A percentile compares a stretch with the other conserved stretches of the same genome.
phyloP scores from a whole-genome alignment of 2,329 filamentous ascomycete species.

The Pestalotiopsis sp. region DNA sequence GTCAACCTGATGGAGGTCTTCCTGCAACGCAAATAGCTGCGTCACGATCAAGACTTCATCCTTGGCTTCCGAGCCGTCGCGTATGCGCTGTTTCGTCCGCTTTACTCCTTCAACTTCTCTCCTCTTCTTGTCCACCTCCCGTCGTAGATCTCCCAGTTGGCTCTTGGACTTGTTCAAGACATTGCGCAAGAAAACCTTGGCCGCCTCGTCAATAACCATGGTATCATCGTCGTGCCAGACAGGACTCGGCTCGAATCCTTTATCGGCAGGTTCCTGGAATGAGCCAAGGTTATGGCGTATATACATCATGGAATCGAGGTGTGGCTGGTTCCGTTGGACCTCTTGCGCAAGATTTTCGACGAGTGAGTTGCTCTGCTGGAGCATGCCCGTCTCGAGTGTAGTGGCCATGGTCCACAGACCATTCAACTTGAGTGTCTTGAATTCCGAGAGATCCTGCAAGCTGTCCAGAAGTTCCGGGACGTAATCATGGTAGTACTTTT shows the following conservation, averaged over 20 bases:
- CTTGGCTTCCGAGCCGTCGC: constrained; percentile 82
- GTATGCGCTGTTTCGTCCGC: constrained; percentile 71
- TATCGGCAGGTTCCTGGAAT: constrained; percentile 83
- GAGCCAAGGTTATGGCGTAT: constrained; percentile 83
- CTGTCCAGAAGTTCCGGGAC: constrained; percentile 92
- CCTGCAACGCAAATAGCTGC: constrained; percentile 81
- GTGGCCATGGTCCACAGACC: constrained; percentile 81
- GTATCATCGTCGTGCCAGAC: constrained; percentile 93
- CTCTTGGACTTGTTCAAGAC: constrained; percentile 88
- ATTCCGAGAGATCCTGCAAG: constrained; percentile 91
- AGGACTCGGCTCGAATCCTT: constrained; percentile 89
- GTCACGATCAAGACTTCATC: constrained; percentile 86
- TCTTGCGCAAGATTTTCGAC: constrained; percentile 75
- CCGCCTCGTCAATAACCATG: constrained; percentile 84
- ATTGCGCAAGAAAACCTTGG: constrained; percentile 90
- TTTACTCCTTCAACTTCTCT: constrained; percentile 82
- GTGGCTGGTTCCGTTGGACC: constrained; percentile 83
- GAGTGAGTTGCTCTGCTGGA: constrained; percentile 72
- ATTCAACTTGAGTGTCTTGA: constrained; percentile 82
- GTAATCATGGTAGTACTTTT: constrained; percentile 96
- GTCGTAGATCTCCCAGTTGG: constrained; percentile 76
- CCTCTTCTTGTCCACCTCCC: constrained; percentile 83
- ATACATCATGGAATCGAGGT: constrained; percentile 97
- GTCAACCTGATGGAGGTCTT: constrained; percentile 82
- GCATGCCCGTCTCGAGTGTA: constrained; percentile 75